Evolutionary conservation across 805 yeast genomes (phyloP), one percentile per base, ranked within the genome.

Genomic region (Wickerhamomyces chaumierensis): DNA sequence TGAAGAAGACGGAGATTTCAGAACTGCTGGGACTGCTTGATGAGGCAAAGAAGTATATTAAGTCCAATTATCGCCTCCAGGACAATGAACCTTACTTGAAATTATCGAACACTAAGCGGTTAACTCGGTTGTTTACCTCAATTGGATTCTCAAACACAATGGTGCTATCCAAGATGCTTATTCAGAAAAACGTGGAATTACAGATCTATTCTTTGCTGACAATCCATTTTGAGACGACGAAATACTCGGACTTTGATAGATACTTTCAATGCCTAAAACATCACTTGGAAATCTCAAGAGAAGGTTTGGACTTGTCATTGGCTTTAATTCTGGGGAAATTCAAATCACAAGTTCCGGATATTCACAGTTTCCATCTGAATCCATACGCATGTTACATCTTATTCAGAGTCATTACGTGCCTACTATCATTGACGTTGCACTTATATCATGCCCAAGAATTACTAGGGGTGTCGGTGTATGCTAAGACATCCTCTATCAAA

Each of bases 1-100:
- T 45, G 21, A 32, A 40, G 17, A 21, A 37, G 2, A 41, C 18
- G 18, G 15, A 8, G 9, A 15, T 31, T 31, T 8, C 33, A 15
- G 33, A 31, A 18, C 18, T 31, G n/a, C 4, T 31, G 4, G 12
- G 12, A 14, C 33, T 17, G 6, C 6, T 31, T 5, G 5, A 5
- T 4, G 33, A 31, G 9, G 18, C 33, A n/a, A 9, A 5, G 5
- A 14, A 25, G n/a, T 13, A 25, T 13, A 25, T 25, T 4, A 4
- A 7, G 5, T 5, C n/a, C 14, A 25, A 25, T 13, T 25, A 25
- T 25, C 9, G 29, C 7, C 14, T 25, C 29, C 29, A 25, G 12
- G 29, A 25, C n/a, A 25, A 25, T 14, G 29, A 25, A 9, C 29
- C 29, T 8, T 25, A 25, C 29, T 25, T 25, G 29, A 25, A 25